Percentiles rank a stretch among this genome's conserved stretches.
These are phyloP conservation scores for Penicillium frequentans DNA, from an alignment of 2,329 filamentous ascomycete species.

Conservation along the genomic window DNA sequence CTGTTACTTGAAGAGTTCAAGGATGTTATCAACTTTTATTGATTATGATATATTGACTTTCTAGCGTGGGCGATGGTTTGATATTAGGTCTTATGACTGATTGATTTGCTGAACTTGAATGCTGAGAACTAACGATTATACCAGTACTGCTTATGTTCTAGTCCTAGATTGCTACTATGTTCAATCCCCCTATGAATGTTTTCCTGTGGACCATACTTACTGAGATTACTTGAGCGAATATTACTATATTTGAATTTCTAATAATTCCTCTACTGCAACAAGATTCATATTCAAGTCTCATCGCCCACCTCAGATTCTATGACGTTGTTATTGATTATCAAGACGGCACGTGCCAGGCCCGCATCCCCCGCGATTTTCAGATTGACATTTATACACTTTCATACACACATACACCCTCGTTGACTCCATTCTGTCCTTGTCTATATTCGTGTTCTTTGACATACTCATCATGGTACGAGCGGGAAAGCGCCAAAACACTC, in stretches of 20 bases:
- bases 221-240: background rate
- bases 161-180: background rate
- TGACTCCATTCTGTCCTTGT: background rate
- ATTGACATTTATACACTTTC: background rate
- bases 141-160: background rate
- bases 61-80: background rate
- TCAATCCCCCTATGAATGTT: background rate
- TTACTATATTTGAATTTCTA: background rate
- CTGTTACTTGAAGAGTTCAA: conserved; percentile 42
- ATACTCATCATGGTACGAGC: conserved; percentile 30
- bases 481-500: conserved; percentile 34
- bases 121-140: background rate
- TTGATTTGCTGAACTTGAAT: background rate
- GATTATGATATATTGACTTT: background rate
- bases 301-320: too few relatives aligned
- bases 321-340: background rate
- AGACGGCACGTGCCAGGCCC: background rate
- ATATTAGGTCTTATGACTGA: background rate
- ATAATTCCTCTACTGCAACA: background rate
- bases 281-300: too few relatives aligned
- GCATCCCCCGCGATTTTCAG: background rate
- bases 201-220: background rate
- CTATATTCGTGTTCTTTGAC: background rate
- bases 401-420: background rate
- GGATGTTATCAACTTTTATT: conserved; percentile 39